A percentile compares a stretch with the other conserved stretches of the same genome.
Evolutionary conservation across 169 alveolate genomes (phyloP).

Genomic region (Eimeria mitis): DNA sequence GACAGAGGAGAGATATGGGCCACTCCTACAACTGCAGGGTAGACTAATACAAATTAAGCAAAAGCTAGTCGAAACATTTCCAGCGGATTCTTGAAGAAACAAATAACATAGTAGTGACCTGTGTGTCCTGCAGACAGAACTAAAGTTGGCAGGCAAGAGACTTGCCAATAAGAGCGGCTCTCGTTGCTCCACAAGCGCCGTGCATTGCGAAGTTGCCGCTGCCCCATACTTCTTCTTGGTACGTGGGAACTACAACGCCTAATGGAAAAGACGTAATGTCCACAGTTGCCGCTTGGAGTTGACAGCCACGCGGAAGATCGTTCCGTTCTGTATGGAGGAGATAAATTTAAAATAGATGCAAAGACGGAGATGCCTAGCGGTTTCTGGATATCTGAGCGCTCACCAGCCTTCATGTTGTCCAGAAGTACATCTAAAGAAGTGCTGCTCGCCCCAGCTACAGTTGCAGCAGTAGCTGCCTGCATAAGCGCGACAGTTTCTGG

Average conservation of each 20-base stretch:
- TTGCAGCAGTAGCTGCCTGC: conserved; percentile 64
- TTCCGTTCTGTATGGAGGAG: neutral
- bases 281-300: neutral
- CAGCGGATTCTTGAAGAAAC: neutral
- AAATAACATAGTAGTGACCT: neutral
- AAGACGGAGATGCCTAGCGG: neutral
- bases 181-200: conserved; percentile 66
- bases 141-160: conserved; percentile 3
- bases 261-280: neutral
- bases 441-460: conserved; percentile 65
- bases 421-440: conserved; percentile 47
- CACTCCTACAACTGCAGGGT: neutral
- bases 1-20: neutral
- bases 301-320: neutral
- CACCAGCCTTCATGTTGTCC: conserved; percentile 69
- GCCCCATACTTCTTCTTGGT: conserved; percentile 63
- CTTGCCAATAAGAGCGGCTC: conserved; percentile 69
- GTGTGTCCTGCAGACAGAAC: neutral
- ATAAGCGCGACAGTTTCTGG: conserved; percentile 63
- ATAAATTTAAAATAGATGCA: neutral
- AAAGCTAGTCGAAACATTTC: neutral
- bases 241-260: conserved; percentile 62
- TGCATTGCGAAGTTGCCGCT: conserved; percentile 66
- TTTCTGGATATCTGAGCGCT: neutral
- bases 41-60: neutral